Conservation (phyloP, 208 protist genomes). For the Acanthamoeba castellanii region DNA sequence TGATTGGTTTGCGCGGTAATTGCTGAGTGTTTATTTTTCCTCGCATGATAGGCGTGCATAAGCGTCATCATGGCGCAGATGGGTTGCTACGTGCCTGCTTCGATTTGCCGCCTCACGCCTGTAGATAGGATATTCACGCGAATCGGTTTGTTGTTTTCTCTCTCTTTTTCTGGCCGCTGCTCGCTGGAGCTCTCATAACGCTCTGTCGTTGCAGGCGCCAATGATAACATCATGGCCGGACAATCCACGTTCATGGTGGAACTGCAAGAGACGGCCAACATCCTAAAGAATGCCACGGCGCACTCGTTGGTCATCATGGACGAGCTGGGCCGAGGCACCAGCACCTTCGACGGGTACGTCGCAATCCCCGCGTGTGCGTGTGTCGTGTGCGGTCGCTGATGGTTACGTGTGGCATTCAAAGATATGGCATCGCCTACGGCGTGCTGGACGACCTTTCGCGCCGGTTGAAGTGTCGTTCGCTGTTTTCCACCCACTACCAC, state of each 20-base stretch:
- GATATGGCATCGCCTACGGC: conserved; percentile 95
- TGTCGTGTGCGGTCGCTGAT: not conserved
- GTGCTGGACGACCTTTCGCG: conserved; percentile 92
- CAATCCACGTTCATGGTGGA: conserved; percentile 99
- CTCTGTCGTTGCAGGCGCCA: conserved; percentile 88
- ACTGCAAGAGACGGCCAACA: conserved; percentile 92
- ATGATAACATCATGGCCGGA: conserved; percentile 96
- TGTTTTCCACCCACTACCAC: conserved; percentile 99
- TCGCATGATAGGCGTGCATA: conserved; percentile 87
- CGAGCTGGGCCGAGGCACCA: conserved; percentile 98
- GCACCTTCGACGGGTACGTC: conserved; percentile 96
- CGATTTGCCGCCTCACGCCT: conserved; percentile 86
- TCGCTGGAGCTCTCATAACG: not conserved
- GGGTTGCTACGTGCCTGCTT: conserved; percentile 94
- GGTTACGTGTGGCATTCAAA: not conserved
- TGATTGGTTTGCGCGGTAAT: not conserved
- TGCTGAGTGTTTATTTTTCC: not conserved
- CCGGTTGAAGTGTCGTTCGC: conserved; percentile 82
- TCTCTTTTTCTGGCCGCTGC: not conserved
- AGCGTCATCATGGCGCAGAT: conserved; percentile 97
- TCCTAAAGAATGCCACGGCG: conserved; percentile 91
- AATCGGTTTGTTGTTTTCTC: conserved; percentile 86
- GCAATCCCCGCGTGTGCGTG: not conserved
- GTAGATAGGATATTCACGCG: conserved; percentile 98
- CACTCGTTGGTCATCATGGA: conserved; percentile 98